Evolutionary conservation across 2,329 filamentous ascomycete species (phyloP).

Genomic region (Colletotrichum viniferum): DNA sequence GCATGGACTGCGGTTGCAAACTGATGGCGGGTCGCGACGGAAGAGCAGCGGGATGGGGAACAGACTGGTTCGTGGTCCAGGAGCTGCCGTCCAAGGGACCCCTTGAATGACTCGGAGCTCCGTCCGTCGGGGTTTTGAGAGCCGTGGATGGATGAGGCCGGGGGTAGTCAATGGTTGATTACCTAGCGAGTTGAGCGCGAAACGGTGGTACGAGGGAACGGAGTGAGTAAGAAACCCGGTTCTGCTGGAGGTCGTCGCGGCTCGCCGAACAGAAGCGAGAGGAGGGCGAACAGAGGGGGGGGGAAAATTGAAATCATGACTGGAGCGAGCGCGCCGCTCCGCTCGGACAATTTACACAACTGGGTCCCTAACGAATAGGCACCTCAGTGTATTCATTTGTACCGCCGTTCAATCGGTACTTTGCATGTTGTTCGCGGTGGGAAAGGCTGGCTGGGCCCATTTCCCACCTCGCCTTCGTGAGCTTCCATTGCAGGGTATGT

Average conservation of each 20-base stretch:
- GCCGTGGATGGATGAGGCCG: not conserved
- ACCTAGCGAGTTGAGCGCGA: not conserved
- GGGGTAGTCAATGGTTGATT: not conserved
- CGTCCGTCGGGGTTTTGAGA: not conserved
- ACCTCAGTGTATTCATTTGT: not conserved
- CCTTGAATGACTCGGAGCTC: conserved; percentile 9
- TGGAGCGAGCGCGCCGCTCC: not conserved
- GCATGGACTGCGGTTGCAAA: not conserved
- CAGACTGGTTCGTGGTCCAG: not conserved
- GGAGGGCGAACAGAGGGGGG: not conserved
- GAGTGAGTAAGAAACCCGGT: not conserved
- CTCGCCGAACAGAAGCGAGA: not conserved
- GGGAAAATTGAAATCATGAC: not conserved
- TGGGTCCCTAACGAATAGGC: not conserved
- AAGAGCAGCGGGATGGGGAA: not conserved
- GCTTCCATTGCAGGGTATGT: not conserved
- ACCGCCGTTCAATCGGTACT: not conserved
- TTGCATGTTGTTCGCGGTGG: not conserved
- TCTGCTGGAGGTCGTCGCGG: not conserved
- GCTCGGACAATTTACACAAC: conserved; percentile 1
- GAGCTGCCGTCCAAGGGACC: not conserved
- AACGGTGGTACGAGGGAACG: not conserved
- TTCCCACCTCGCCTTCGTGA: not conserved
- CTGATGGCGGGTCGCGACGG: not conserved
- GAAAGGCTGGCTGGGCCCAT: not conserved